A percentile compares a stretch with the other conserved stretches of the same genome.
Evolutionary conservation across 192 early-diverging fungal genomes (phyloP).

Genomic region (Backusella tarrabulga): DNA sequence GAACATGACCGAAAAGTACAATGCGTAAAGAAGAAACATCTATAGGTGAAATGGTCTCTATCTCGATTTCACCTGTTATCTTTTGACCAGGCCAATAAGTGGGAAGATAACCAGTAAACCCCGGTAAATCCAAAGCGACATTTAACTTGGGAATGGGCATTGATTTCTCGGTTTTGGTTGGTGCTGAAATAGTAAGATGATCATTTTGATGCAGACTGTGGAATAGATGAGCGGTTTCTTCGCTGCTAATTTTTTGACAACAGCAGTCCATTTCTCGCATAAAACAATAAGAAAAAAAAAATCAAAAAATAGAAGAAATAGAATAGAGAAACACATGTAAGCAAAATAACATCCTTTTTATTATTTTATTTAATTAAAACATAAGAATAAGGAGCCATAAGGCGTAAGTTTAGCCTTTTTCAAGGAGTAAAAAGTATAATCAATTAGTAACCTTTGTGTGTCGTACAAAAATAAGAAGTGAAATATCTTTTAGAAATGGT

Average conservation of each 20-base stretch:
- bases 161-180: background rate
- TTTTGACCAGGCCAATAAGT: slow-evolving; percentile 8
- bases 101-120: background rate
- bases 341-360: background rate
- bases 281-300: background rate
- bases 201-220: background rate
- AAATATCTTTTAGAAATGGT: background rate
- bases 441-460: background rate
- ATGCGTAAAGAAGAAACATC: slow-evolving; percentile 4
- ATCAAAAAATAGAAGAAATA: background rate
- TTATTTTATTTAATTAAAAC: background rate
- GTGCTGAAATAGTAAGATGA: background rate
- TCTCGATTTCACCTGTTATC: slow-evolving; percentile 11
- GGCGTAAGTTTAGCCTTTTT: background rate
- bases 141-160: background rate
- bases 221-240: background rate
- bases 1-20: slow-evolving; percentile 10
- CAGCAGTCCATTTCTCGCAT: background rate
- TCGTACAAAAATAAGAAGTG: background rate
- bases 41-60: background rate
- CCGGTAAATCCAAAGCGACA: background rate
- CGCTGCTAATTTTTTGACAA: slow-evolving; percentile 2
- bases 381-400: background rate
- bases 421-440: background rate
- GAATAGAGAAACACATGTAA: background rate